phyloP scores from a whole-genome alignment of 1,139 yeast genomes.

The Saccharomyces uvarum region DNA sequence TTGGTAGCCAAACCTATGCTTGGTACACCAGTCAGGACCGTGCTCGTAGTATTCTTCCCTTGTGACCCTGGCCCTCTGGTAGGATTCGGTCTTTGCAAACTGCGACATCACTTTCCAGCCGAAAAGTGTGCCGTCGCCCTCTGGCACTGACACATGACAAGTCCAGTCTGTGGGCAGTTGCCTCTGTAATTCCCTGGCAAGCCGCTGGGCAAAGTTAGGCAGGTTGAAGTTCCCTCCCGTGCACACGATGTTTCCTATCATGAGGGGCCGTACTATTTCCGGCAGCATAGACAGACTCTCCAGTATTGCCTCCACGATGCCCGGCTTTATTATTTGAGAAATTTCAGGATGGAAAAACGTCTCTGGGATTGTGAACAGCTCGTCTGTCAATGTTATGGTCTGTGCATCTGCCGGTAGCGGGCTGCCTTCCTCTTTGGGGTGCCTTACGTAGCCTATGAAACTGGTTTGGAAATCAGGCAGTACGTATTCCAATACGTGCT shows the following conservation, averaged over 20 bases:
- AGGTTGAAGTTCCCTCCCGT: constrained; percentile 78
- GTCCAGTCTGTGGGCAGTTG: constrained; percentile 65
- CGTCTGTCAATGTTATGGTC: constrained; percentile 63
- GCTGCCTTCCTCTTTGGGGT: constrained; percentile 28
- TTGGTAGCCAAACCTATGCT: constrained; percentile 63
- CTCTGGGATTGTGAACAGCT: constrained; percentile 83
- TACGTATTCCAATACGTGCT: constrained; percentile 54
- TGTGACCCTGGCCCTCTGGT: constrained; percentile 54
- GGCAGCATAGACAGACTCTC: constrained; percentile 69
- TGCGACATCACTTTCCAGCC: constrained; percentile 54
- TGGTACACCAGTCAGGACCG: constrained; percentile 69
- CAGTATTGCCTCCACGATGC: constrained; percentile 62
- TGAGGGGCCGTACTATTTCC: constrained; percentile 62
- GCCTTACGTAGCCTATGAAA: constrained; percentile 54
- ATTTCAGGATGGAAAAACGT: constrained; percentile 80
- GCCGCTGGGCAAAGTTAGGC: constrained; percentile 57
- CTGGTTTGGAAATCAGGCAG: constrained; percentile 84
- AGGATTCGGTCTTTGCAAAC: constrained; percentile 45
- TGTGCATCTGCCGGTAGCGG: constrained; percentile 47
- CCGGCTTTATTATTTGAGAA: constrained; percentile 67
- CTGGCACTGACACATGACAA: constrained; percentile 44
- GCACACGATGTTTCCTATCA: constrained; percentile 70
- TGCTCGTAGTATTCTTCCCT: constrained; percentile 78
- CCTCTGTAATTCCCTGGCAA: constrained; percentile 51
- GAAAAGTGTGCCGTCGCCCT: constrained; percentile 36